A percentile compares a stretch with the other conserved stretches of the same genome.
phyloP scores from a whole-genome alignment of 2,329 filamentous ascomycete species.

The Elsinoe perseae region DNA sequence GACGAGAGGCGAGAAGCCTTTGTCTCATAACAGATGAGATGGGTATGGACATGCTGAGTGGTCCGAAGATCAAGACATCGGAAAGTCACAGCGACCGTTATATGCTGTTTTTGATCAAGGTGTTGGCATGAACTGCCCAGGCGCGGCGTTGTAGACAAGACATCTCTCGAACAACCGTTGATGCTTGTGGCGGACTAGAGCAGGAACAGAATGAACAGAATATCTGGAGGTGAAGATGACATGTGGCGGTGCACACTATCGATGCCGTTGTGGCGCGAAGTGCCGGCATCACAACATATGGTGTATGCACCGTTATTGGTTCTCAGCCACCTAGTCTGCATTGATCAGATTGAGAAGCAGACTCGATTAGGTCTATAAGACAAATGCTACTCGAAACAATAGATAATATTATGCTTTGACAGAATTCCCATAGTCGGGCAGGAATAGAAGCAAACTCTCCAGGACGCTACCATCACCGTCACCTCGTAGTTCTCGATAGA shows the following conservation, averaged over 20 bases:
- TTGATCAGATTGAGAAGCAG: not conserved
- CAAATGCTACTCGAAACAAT: not conserved
- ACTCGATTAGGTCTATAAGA: not conserved
- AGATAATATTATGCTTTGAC: not conserved
- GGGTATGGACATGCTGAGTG: not conserved
- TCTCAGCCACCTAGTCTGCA: not conserved
- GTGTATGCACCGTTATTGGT: not conserved
- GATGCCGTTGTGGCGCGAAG: slow-evolving; percentile 9
- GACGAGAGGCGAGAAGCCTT: not conserved
- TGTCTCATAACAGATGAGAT: not conserved
- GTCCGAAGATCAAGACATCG: slow-evolving; percentile 1
- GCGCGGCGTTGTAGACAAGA: not conserved
- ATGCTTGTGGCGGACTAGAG: not conserved
- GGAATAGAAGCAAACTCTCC: not conserved
- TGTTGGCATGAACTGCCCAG: slow-evolving; percentile 7
- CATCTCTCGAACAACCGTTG: slow-evolving; percentile 2
- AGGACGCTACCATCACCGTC: not conserved
- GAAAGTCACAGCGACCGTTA: slow-evolving; percentile 8
- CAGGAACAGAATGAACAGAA: not conserved
- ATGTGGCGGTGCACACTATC: slow-evolving; percentile 2
- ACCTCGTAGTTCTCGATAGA: not conserved
- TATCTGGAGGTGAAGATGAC: not conserved
- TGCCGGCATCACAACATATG: not conserved
- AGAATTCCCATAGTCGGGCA: not conserved
- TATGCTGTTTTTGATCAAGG: not conserved